Base-by-base conservation (phyloP, 768 basidiomycete genomes). In the Leucocoprinus sp. region DNA sequence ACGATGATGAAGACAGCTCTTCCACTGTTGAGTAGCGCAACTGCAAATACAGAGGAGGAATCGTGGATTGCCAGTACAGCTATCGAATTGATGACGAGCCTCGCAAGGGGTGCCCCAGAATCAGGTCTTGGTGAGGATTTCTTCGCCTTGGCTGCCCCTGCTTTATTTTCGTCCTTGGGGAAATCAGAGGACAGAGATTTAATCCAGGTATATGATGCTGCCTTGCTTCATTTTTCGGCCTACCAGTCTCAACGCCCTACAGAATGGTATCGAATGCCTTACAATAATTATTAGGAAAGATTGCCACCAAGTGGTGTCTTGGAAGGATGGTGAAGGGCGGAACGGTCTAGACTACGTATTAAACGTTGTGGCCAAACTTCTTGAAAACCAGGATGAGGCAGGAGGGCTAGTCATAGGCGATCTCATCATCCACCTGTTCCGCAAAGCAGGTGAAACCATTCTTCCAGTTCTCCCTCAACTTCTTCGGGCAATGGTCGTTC, bases 401-500 rank as follows among this genome's bases (percentile, higher is more conserved):
- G 92, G 87, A 31, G 95, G 93, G 8, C 75, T 98, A 17, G 84
- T 87, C 42, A 84, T 97, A 37, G 96, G 96, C 15, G 95, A 98
- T 57, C 71, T 99, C 34, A 87, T 99, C 58, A 88, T 98, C 52
- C 93, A 97, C 55, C 69, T 98, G 19, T 70, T 99, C 39, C 75
- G 95, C 19, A 81, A 78, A 50, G 87, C 89, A 0, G 90, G 90
- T 9, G 78, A 82, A 9, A 68, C 81, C 1, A 76, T 98, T 15
- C 70, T 87, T 0, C 83, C 93, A 1, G 88, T 93, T 5, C 74
- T 98, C 14, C 90, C 92, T 2, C 82, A 91, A 51, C 72, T 99
- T 12, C 67, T 97, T 35, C 80, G 81, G 45, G 91, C 90, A 1
- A 83, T 99, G 76, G 72, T 90, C 0, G 66, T 65, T 7, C 76